Conservation (phyloP, 2,329 filamentous ascomycete genomes). For the Grosmannia huntii region DNA sequence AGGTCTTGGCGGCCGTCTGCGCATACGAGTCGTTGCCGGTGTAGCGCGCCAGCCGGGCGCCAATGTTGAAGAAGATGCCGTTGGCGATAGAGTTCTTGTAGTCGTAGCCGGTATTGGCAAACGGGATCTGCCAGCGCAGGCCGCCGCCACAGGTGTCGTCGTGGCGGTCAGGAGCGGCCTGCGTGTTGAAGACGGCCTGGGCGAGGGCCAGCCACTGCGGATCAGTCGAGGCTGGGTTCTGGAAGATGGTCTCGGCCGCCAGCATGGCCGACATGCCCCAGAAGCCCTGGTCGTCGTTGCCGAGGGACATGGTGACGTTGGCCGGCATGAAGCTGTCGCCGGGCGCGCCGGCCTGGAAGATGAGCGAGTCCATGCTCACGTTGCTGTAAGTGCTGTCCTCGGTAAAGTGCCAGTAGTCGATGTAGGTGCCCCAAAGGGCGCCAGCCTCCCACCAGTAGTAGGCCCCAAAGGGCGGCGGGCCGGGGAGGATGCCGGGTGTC, state of each 20-base stretch:
- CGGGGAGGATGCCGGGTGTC: constrained; percentile 44
- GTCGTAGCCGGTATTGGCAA: constrained; percentile 66
- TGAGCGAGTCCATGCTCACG: constrained; percentile 51
- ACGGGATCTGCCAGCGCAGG: constrained; percentile 73
- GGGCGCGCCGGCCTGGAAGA: constrained; percentile 58
- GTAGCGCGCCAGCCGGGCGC: constrained; percentile 52
- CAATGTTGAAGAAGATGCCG: constrained; percentile 38
- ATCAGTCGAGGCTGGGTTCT: constrained; percentile 39
- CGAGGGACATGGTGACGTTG: constrained; percentile 50
- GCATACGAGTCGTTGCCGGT: constrained; percentile 67
- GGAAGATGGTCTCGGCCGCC: constrained; percentile 57
- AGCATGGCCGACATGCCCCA: constrained; percentile 61
- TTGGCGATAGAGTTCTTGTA: constrained; percentile 50
- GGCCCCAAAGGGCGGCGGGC: constrained; percentile 37
- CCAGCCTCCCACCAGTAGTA: constrained; percentile 74
- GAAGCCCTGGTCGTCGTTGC: constrained; percentile 66
- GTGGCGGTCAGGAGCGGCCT: constrained; percentile 38
- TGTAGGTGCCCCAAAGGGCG: constrained; percentile 55
- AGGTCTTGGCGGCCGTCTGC: constrained; percentile 64
- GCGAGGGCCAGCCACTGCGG: constrained; percentile 61
- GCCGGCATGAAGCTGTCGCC: constrained; percentile 65
- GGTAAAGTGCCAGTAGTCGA: constrained; percentile 61
- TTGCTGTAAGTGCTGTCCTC: constrained; percentile 55
- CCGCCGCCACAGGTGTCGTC: constrained; percentile 70
- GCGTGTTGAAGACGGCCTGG: constrained; percentile 70